Evolutionary conservation across 2,329 filamentous ascomycete species (phyloP), one percentile per base, ranked within the genome.

Genomic region (Pseudodiploospora longispora): DNA sequence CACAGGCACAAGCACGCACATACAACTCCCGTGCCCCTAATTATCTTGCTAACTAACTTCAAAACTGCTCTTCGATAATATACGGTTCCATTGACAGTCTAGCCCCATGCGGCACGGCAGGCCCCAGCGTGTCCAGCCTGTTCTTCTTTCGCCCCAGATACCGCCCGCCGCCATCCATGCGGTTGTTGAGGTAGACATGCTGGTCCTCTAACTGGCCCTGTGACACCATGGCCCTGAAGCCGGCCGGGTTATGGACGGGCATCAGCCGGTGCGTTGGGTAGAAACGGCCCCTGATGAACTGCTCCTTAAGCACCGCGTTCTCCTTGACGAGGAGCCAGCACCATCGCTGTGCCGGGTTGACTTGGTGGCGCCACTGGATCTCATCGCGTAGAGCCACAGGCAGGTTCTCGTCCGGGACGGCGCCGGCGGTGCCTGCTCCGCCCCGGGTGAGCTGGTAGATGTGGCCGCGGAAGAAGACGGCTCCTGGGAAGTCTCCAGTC

Each of bases 211-310:
- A 58, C 32, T 62, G 55, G 35, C 67, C 66, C 33, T 61, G 58
- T 27, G 58, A 53, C 31, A 70, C 49, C 10, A 65, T 62, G 4
- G 58, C 57, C 35, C 68, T 58, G 46, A 67, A 69, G 5, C 57
- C 59, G 2, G 53, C 55, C 7, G 63, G 62, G 35, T 73, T 65
- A 42, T 78, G 60, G 43, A 78, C 68, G 10, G 68, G 67, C 59
- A 76, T 71, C 32, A 80, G 63, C 46, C 68, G 65, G 46, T 69
- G 61, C n/a, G 72, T 73, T 10, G 76, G 71, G 60, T 80, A 80
- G 60, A 79, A 79, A n/a, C 76, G 66, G 41, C 76, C 76, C 46
- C 68, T 65, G 41, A 80, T 65, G 27, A 65, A 64, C 10, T 57
- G 55, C 52, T 78, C 75, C 48, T 70, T 66, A 19, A 76, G 55